A percentile compares a stretch with the other conserved stretches of the same genome.
Evolutionary conservation across 2,329 filamentous ascomycete genomes (phyloP).

Genomic region (Emmonsiellopsis sp.): DNA sequence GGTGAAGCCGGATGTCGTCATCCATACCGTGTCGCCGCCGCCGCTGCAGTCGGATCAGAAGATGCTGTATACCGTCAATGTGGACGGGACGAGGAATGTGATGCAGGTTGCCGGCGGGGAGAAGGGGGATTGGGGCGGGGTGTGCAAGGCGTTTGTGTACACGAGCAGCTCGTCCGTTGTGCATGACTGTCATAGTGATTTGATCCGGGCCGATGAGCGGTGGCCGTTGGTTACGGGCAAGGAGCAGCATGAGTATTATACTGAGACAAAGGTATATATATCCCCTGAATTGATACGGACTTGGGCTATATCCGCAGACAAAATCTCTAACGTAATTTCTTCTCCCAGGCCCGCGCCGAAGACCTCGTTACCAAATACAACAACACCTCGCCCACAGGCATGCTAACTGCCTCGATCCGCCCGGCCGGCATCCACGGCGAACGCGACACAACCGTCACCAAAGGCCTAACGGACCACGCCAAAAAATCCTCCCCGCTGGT

Average conservation of each 20-base stretch:
- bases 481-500: constrained; percentile 47
- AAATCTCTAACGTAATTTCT: background rate
- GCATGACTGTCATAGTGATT: constrained; percentile 68
- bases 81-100: constrained; percentile 72
- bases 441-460: constrained; percentile 68
- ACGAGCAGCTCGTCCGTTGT: constrained; percentile 84
- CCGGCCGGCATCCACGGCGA: constrained; percentile 87
- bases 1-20: constrained; percentile 68
- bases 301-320: background rate
- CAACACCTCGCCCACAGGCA: constrained; percentile 45
- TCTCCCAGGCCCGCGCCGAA: constrained; percentile 62
- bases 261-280: constrained; percentile 66
- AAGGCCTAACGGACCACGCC: constrained; percentile 64
- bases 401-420: constrained; percentile 73
- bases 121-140: constrained; percentile 51
- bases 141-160: constrained; percentile 68
- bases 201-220: constrained; percentile 75
- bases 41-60: constrained; percentile 43
- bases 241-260: constrained; percentile 71
- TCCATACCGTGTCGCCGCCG: constrained; percentile 77
- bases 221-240: constrained; percentile 67
- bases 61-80: constrained; percentile 72
- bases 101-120: constrained; percentile 58
- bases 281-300: too few species aligned
- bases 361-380: constrained; percentile 69